Conservation (phyloP, 2,329 filamentous ascomycete genomes). For the Claviceps pazoutovae region DNA sequence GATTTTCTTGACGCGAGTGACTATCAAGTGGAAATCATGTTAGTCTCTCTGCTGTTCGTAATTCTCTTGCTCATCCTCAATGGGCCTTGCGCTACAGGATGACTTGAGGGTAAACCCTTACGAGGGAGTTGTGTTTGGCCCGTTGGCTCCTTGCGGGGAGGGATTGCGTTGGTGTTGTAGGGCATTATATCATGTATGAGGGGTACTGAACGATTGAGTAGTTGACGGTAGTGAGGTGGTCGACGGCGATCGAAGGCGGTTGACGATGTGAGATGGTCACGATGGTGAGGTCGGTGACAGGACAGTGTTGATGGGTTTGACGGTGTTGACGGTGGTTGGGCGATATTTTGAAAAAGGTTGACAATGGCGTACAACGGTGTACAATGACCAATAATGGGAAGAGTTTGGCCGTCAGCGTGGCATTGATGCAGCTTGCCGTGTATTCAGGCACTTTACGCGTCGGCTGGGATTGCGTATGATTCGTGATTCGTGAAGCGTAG, state of each 20-base stretch:
- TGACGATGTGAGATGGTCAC: too few relatives aligned
- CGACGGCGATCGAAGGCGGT: background rate
- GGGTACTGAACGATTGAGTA: background rate
- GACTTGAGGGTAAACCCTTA: conserved; percentile 23
- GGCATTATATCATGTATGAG: conserved; percentile 45
- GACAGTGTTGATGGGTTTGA: too few relatives aligned
- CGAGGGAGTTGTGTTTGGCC: conserved; percentile 75
- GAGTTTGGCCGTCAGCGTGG: background rate
- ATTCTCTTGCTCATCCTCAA: too few relatives aligned
- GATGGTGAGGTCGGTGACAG: too few relatives aligned
- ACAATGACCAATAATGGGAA: too few relatives aligned
- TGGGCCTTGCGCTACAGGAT: background rate
- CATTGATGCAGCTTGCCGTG: background rate
- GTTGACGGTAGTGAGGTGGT: background rate
- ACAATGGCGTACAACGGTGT: too few relatives aligned
- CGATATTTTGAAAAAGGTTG: too few relatives aligned
- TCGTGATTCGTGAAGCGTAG: too few relatives aligned
- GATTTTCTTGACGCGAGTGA: conserved; percentile 92
- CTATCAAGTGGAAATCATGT: conserved; percentile 28
- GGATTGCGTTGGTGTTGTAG: conserved; percentile 76
- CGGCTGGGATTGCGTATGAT: background rate
- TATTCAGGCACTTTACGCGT: background rate
- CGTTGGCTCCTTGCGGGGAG: conserved; percentile 66
- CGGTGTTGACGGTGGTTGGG: too few relatives aligned
- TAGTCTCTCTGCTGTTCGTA: too few relatives aligned